These are phyloP conservation scores for Narthecium ossifragum DNA, from an alignment of 106 monocot genomes.

Conservation along the genomic window DNA sequence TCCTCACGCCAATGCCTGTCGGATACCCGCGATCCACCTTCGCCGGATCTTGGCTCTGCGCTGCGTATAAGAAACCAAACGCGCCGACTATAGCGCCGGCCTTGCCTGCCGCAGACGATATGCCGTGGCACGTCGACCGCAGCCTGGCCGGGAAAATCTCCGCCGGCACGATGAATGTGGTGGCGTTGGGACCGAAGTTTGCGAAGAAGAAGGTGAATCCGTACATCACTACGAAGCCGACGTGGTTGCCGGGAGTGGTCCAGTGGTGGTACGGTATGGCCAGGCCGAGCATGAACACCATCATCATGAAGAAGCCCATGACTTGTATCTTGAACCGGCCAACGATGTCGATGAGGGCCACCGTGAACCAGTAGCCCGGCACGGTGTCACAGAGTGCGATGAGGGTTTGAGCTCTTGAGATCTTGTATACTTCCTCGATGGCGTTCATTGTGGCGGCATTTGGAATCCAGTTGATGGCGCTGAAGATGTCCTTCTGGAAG, in stretches of 20 bases:
- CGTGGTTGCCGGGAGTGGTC: conserved; percentile 2
- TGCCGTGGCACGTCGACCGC: conserved; percentile 31
- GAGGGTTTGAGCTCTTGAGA: conserved; percentile 1
- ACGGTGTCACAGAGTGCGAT: conserved; percentile 17
- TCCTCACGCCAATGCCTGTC: no score
- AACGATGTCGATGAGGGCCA: no score
- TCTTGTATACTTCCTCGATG: background rate
- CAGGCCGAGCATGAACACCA: conserved; percentile 25
- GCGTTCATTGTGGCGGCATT: background rate
- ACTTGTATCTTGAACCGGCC: conserved; percentile 1
- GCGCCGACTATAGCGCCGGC: conserved; percentile 23
- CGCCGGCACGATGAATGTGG: conserved; percentile 40
- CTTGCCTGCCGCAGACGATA: conserved; percentile 29
- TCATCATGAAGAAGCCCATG: conserved; percentile 10
- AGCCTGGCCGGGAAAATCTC: conserved; percentile 29
- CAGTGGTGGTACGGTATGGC: conserved; percentile 16
- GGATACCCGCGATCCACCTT: background rate
- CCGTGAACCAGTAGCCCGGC: conserved; percentile 25
- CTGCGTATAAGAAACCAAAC: no score
- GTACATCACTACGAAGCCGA: conserved; percentile 17
- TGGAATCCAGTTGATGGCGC: background rate
- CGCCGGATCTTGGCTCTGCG: conserved; percentile 10
- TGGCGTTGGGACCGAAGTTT: conserved; percentile 29
- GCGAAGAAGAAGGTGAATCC: conserved; percentile 31
- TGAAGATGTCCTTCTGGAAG: conserved; percentile 16